Percentiles rank a stretch among this genome's conserved stretches.
phyloP scores from a whole-genome alignment of 2,329 filamentous ascomycete genomes.

The Xylariaceae sp. region DNA sequence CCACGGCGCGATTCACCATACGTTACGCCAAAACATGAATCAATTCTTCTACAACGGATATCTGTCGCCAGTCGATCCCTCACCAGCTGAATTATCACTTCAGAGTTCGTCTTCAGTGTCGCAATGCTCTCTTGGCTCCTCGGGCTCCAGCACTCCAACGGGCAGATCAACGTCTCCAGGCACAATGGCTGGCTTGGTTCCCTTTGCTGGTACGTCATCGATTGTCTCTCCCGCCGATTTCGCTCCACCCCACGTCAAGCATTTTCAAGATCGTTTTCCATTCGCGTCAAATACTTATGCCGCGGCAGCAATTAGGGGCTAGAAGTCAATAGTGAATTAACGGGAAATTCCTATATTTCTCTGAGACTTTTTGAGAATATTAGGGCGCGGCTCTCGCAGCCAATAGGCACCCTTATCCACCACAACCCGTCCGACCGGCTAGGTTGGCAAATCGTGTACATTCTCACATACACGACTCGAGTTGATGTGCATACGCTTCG shows the following conservation, averaged over 20 bases:
- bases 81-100: conserved; percentile 40
- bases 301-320: conserved; percentile 52
- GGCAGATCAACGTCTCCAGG: conserved; percentile 48
- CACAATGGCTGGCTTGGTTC: conserved; percentile 48
- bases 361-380: not conserved
- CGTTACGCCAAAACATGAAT: conserved; percentile 42
- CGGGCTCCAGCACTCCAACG: conserved; percentile 39
- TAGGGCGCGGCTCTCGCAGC: not conserved
- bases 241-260: conserved; percentile 39
- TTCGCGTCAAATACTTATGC: conserved; percentile 53
- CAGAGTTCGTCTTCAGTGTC: conserved; percentile 27
- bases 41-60: conserved; percentile 41
- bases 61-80: conserved; percentile 36
- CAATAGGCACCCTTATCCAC: not conserved
- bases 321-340: conserved; percentile 13
- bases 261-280: conserved; percentile 51
- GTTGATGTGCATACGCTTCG: conserved; percentile 6
- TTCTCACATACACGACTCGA: not conserved
- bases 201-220: conserved; percentile 46
- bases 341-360: not conserved
- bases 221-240: conserved; percentile 24
- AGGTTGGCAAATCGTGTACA: not conserved
- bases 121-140: conserved; percentile 38
- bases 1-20: conserved; percentile 46
- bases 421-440: not conserved